Evolutionary conservation across 106 monocot species (phyloP).

Genomic region (Dendrobium huoshanense): DNA sequence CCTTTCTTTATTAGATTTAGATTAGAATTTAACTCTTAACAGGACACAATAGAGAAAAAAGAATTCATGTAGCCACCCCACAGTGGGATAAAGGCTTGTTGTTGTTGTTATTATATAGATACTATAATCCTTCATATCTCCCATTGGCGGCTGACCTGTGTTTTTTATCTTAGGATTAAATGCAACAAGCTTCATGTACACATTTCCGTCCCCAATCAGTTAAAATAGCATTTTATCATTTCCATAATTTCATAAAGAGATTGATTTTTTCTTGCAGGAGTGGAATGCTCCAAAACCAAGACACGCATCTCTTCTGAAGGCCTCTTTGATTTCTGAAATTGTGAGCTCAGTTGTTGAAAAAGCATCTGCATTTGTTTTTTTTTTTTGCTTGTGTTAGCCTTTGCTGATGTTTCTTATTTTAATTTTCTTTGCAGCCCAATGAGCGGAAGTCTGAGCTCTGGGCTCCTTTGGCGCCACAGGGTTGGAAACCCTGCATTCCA

Average conservation of each 20-base stretch:
- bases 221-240: neutral
- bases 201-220: neutral
- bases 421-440: conserved; percentile 26
- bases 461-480: conserved; percentile 53
- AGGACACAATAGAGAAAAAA: no score
- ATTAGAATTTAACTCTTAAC: no score
- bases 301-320: conserved; percentile 55
- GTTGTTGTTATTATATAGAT: neutral
- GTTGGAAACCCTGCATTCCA: conserved; percentile 50
- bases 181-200: neutral
- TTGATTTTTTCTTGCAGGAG: conserved; percentile 35
- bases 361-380: neutral
- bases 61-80: no score
- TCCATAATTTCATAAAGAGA: neutral
- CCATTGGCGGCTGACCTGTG: no score
- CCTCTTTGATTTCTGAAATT: conserved; percentile 36
- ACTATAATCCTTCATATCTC: no score
- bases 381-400: neutral
- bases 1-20: no score
- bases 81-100: no score
- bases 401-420: neutral
- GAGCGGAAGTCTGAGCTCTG: conserved; percentile 47
- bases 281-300: conserved; percentile 70
- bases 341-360: conserved; percentile 29
- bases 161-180: no score